Evolutionary conservation across 441 rosid genomes (phyloP), one percentile per base, ranked within the genome.

Genomic region (Adansonia madagascariensis): DNA sequence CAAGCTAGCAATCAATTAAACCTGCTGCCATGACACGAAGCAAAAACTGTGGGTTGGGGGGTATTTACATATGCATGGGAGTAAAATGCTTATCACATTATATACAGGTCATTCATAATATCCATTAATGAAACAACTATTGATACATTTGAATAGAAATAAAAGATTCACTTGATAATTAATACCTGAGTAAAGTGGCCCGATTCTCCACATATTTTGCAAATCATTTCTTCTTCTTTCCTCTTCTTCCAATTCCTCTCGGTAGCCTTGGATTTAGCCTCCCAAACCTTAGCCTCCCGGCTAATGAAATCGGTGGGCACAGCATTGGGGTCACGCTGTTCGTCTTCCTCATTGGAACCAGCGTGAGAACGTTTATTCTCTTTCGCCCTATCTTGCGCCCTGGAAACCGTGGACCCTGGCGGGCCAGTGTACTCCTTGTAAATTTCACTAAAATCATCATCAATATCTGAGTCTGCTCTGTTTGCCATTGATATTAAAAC

Each of bases 171-270:
- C 12, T 35, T 27, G 12, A 63, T 63, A 63, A 10, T 10, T 27
- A 27, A 17, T 61, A 90, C 99, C 98, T 96, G 99, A 81, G 99
- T 96, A 80, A 96, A 96, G 75, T 96, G 99, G 81, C 98, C 98
- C 14, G 98, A 91, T 82, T 94, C 94, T 22, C 98, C 99, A 74
- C 99, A 96, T 43, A 96, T 89, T 81, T 92, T 96, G 84, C 99
- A 96, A 56, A 96, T 92, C 94, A 94, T 88, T 86, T 96, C 99
- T 79, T 96, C 99, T 86, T 96, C 98, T 86, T 96, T 96, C 79
- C 94, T 89, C 86, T 96, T 96, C 85, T 96, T 96, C 99, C 99
- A 96, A 73, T 89, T 96, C 84, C 99, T 88, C 88, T 96, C 99
- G 15, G 97, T 96, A 64, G 99, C 99, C 83, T 92, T 96, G 1